Evolutionary conservation across 75 land plant species (phyloP).

Genomic region (Ceratopteris richardii): DNA sequence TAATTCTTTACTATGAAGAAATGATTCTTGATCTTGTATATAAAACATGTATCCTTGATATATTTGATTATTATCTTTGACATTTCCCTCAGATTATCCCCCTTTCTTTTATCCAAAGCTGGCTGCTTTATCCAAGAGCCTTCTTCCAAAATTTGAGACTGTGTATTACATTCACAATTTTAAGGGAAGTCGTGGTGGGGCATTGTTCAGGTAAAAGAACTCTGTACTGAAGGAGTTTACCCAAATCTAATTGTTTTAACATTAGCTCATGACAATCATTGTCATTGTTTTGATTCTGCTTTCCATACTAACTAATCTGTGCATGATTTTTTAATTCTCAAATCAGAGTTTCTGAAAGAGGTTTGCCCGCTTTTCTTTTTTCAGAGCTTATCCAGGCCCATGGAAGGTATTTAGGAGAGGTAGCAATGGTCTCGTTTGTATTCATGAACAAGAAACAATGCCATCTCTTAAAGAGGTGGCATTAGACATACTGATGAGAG

Average conservation of each 20-base stretch:
- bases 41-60: no score
- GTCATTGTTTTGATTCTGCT: not conserved
- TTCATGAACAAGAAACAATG: conserved; percentile 78
- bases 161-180: conserved; percentile 96
- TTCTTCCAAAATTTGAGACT: conserved; percentile 83
- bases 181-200: conserved; percentile 79
- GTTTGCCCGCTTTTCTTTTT: not conserved
- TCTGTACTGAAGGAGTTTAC: not conserved
- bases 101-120: conserved; percentile 96
- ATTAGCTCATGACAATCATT: not conserved
- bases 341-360: not conserved
- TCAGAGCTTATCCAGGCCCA: conserved; percentile 88
- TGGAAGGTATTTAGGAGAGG: conserved; percentile 73
- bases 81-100: conserved; percentile 65
- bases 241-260: not conserved
- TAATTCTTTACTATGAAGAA: no score
- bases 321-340: no score
- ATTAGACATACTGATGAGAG: conserved; percentile 62
- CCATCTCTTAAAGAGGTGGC: conserved; percentile 95
- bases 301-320: no score
- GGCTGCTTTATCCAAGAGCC: conserved; percentile 64
- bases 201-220: conserved; percentile 65
- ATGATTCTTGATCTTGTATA: no score
- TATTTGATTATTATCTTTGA: conserved; percentile 4
- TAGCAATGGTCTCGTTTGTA: conserved; percentile 31